phyloP scores from a whole-genome alignment of 2,329 filamentous ascomycete genomes.

The Juglanconis sp. region DNA sequence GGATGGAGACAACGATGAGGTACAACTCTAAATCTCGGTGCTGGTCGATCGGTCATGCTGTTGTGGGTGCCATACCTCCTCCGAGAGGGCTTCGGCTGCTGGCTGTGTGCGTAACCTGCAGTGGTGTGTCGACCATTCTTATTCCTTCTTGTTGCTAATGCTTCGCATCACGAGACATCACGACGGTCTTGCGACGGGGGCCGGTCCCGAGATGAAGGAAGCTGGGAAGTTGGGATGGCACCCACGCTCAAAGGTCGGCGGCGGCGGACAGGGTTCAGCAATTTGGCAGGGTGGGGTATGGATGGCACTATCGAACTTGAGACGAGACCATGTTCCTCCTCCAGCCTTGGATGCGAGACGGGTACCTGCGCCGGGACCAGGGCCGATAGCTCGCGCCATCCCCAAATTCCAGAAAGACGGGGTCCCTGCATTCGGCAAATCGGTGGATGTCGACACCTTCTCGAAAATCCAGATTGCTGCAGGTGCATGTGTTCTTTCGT shows the following conservation, averaged over 20 bases:
- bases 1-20: neutral
- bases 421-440: no score
- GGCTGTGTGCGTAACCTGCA: no score
- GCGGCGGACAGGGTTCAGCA: neutral
- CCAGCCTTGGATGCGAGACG: neutral
- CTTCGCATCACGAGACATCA: no score
- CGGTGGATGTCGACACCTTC: no score
- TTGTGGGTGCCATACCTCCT: neutral
- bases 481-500: no score
- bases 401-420: no score
- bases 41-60: neutral
- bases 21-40: slow-evolving; percentile 7
- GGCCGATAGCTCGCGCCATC: neutral
- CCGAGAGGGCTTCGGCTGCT: no score
- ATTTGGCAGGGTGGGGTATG: neutral
- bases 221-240: no score
- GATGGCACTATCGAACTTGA: neutral
- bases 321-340: neutral
- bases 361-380: neutral
- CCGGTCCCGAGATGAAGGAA: neutral
- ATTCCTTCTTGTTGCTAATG: no score
- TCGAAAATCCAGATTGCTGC: no score
- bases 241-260: neutral
- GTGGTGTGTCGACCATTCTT: no score
- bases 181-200: neutral